Percentiles rank a stretch among this genome's conserved stretches.
phyloP scores from a whole-genome alignment of 1,284 basidiomycete species.

The Ceratobasidium sp. region DNA sequence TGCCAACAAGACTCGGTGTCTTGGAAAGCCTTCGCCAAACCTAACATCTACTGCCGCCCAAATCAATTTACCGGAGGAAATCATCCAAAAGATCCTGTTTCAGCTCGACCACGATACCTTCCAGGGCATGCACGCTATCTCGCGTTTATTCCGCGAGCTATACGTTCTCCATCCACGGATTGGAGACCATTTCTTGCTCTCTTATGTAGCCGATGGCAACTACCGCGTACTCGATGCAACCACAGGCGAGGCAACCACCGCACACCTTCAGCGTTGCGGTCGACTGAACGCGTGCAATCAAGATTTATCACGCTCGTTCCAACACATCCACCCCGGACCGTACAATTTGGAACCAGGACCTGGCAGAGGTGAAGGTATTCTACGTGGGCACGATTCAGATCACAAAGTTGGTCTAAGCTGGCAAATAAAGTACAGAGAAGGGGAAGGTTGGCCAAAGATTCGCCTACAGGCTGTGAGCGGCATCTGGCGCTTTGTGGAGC shows the following conservation, averaged over 20 bases:
- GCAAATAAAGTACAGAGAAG: no score
- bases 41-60: neutral
- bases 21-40: neutral
- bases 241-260: neutral
- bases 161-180: conserved; percentile 3
- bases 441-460: no score
- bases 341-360: no score
- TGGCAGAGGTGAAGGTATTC: no score
- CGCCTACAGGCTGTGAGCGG: no score
- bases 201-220: neutral
- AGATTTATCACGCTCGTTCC: neutral
- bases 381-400: no score
- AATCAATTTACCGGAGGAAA: neutral
- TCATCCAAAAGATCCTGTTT: neutral
- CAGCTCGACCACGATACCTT: neutral
- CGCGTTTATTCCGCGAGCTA: conserved; percentile 1
- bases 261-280: neutral
- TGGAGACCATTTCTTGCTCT: neutral
- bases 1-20: neutral
- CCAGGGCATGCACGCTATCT: neutral
- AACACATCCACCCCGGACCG: no score
- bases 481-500: no score
- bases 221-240: neutral
- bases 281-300: neutral
- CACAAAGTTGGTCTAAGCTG: no score